Conservation (phyloP, 306 rosid species). For the Cucurbita maxima region DNA sequence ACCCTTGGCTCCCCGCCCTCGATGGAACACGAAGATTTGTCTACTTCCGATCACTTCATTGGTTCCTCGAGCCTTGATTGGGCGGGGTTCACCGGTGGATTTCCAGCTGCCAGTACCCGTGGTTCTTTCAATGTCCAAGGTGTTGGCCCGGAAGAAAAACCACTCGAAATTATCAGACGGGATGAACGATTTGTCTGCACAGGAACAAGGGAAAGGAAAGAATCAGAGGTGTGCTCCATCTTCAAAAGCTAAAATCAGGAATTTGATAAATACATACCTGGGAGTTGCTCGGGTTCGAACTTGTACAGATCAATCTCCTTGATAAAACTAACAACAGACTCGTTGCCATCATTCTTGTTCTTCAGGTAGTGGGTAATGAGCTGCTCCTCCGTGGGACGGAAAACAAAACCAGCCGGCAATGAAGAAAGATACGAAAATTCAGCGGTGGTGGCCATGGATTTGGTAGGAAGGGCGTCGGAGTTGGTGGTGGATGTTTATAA, state of each 20-base stretch:
- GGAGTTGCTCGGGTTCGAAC: conserved; percentile 42
- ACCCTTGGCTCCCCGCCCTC: conserved; percentile 12
- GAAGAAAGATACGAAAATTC: background rate
- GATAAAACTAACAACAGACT: conserved; percentile 9
- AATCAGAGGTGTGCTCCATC: background rate
- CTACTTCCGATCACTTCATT: conserved; percentile 32
- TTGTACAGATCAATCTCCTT: conserved; percentile 33
- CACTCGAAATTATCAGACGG: conserved; percentile 37
- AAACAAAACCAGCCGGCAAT: conserved; percentile 23
- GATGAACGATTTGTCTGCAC: conserved; percentile 19
- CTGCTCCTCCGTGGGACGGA: conserved; percentile 59
- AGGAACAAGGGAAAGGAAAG: background rate
- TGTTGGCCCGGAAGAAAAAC: conserved; percentile 43
- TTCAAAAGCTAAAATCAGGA: background rate
- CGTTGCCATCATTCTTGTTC: conserved; percentile 20
- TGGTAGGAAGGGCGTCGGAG: background rate
- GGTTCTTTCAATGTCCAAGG: conserved; percentile 16
- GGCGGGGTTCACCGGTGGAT: conserved; percentile 30
- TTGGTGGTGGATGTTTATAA: too few relatives aligned
- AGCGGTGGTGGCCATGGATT: background rate
- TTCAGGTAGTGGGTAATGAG: conserved; percentile 31
- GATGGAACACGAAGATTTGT: conserved; percentile 46
- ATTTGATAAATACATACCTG: conserved; percentile 15
- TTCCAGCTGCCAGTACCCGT: conserved; percentile 55
- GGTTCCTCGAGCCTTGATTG: conserved; percentile 14